Base-by-base conservation (phyloP, 148 eudicot species). In the Tetragonia tetragonoides region DNA sequence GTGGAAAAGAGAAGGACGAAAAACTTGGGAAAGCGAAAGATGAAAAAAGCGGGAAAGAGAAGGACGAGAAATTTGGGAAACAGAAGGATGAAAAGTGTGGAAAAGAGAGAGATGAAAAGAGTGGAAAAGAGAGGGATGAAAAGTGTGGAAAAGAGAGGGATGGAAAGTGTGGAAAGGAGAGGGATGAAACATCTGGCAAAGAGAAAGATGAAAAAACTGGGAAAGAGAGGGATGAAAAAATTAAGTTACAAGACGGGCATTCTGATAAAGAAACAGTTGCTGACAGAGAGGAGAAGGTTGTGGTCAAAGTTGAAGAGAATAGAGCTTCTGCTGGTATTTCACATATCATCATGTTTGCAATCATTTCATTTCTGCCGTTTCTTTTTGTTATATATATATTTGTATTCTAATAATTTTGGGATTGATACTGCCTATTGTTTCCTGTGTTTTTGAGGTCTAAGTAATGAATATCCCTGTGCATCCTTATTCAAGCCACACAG, bases 281-380 rank as follows among this genome's bases (percentile, higher is more conserved):
- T 47, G 83, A 80, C 56, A 80, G 65, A 73, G 86, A 83, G 28
- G 84, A 75, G 49, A 83, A 83, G 56, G 66, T 75, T 77, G 68
- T 18, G 34, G 79, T 67, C 6, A 85, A 85, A 71, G 72, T n/a
- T 24, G 88, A 77, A 76, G 87, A 80, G 11, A 82, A 61, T 66
- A 81, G 75, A 47, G 81, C 60, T 78, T 81, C 79, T 76, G 73
- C 72, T 68, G 89, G 89, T 88, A 86, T 21, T 63, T 53, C 12
- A 1, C 24, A 3, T 61, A 18, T 56, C n/a, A 18, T 56, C n/a
- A 15, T 16, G 2, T 56, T n/a, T 60, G 10, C 64, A 20, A 60
- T 6, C 10, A 2, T 60, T n/a, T 10, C 34, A 20, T 60, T 60
- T 10, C 59, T n/a, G 10, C 21, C n/a, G 5, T 21, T 40, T 24